phyloP scores from a whole-genome alignment of 345 rosid species.

The Eucalyptus erythrocorys region DNA sequence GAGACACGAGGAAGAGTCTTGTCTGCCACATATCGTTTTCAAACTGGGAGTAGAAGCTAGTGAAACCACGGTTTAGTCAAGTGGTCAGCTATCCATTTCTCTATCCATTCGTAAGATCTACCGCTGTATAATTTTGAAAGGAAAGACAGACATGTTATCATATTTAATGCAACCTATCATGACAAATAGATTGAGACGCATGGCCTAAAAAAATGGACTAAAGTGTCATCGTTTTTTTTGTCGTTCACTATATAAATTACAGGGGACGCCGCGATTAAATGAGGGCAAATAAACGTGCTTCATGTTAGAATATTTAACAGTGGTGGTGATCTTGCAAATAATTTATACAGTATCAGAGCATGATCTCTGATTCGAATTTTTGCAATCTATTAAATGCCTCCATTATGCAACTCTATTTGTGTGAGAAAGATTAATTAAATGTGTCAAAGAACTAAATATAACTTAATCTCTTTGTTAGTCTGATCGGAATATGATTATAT shows the following conservation, averaged over 20 bases:
- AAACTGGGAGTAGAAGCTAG: background rate
- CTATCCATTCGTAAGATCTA: background rate
- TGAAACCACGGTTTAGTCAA: background rate
- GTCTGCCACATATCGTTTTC: background rate
- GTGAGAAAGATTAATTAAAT: background rate
- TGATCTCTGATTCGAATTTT: background rate
- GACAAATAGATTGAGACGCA: background rate
- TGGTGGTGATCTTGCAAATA: background rate
- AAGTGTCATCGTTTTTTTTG: background rate
- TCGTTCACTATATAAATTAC: background rate
- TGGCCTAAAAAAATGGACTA: too few relatives aligned
- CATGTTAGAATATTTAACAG: accelerated
- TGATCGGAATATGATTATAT: background rate
- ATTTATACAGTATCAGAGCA: background rate
- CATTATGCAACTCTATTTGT: background rate
- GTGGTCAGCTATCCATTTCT: background rate
- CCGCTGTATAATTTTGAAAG: background rate
- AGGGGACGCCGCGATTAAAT: background rate
- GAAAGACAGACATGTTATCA: background rate
- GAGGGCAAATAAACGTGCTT: background rate
- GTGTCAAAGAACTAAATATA: background rate
- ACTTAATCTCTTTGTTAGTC: background rate
- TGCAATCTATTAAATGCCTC: background rate
- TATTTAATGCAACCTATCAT: background rate
- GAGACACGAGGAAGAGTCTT: background rate